Evolutionary conservation across 257 asterid species (phyloP).

Genomic region (Gentiana macrophylla): DNA sequence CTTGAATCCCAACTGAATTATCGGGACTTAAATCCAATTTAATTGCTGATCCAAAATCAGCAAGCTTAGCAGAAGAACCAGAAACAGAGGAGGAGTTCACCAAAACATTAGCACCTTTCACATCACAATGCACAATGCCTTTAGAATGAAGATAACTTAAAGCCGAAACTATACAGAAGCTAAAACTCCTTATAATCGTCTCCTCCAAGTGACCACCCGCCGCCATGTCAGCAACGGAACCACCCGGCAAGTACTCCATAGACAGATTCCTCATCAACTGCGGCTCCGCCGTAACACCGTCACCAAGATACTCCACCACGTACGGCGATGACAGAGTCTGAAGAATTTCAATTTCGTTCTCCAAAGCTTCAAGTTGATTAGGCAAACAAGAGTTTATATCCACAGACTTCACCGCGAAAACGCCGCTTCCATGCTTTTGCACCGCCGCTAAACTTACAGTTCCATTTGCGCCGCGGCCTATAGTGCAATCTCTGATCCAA

Average conservation of each 20-base stretch:
- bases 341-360: conserved; percentile 40
- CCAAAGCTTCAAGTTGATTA: conserved; percentile 32
- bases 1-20: no score
- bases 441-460: conserved; percentile 35
- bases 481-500: conserved; percentile 35
- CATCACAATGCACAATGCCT: conserved; percentile 58
- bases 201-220: conserved; percentile 13
- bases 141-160: conserved; percentile 36
- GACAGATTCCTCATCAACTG: conserved; percentile 26
- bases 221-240: conserved; percentile 35
- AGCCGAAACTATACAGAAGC: conserved; percentile 49
- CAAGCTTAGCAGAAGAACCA: conserved; percentile 31
- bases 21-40: not conserved
- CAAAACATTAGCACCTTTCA: conserved; percentile 46
- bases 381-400: conserved; percentile 14
- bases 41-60: conserved; percentile 54
- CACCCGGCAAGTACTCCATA: conserved; percentile 46
- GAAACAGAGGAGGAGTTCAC: conserved; percentile 16
- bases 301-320: conserved; percentile 41
- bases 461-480: conserved; percentile 50
- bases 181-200: conserved; percentile 13
- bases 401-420: conserved; percentile 54
- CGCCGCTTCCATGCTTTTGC: conserved; percentile 14
- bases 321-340: conserved; percentile 39
- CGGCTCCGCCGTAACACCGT: conserved; percentile 26